These are phyloP conservation scores for Beauveria caledonica DNA, from an alignment of 2,329 filamentous ascomycete genomes.

Conservation along the genomic window DNA sequence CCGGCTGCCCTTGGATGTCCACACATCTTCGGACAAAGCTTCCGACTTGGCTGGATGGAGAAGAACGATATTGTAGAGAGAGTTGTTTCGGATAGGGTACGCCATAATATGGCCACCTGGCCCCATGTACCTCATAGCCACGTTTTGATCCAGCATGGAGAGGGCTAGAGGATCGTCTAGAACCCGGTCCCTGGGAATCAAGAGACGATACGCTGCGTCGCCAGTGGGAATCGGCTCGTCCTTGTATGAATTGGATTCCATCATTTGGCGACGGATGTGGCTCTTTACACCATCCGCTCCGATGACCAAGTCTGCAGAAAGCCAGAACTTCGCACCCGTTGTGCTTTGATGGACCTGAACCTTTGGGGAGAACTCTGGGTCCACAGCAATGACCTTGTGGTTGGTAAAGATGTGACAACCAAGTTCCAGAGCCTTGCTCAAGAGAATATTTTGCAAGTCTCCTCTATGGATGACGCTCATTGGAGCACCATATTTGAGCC, in stretches of 20 bases:
- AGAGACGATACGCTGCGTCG: slow-evolving; percentile 46
- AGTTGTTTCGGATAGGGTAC: slow-evolving; percentile 54
- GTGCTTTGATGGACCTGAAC: neutral
- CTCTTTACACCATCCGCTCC: neutral
- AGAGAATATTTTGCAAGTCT: slow-evolving; percentile 21
- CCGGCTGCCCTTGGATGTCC: slow-evolving; percentile 55
- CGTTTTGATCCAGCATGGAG: slow-evolving; percentile 46
- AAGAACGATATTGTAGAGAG: slow-evolving; percentile 59
- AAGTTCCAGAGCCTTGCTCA: slow-evolving; percentile 35
- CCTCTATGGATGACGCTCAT: slow-evolving; percentile 18
- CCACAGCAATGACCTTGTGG: neutral
- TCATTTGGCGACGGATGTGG: neutral
- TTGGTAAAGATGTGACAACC: neutral
- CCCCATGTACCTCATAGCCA: slow-evolving; percentile 58
- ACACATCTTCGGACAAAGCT: slow-evolving; percentile 43
- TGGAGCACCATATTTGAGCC: slow-evolving; percentile 18
- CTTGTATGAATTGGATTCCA: neutral
- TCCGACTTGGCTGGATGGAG: slow-evolving; percentile 46
- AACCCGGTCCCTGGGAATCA: slow-evolving; percentile 51
- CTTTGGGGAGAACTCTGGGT: neutral
- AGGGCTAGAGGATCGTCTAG: slow-evolving; percentile 57
- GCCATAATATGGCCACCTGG: slow-evolving; percentile 59
- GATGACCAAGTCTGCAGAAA: neutral
- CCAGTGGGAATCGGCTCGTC: slow-evolving; percentile 36
- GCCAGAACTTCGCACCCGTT: neutral